These are phyloP conservation scores for Pueraria montana DNA, from an alignment of 306 rosid genomes.

Conservation along the genomic window DNA sequence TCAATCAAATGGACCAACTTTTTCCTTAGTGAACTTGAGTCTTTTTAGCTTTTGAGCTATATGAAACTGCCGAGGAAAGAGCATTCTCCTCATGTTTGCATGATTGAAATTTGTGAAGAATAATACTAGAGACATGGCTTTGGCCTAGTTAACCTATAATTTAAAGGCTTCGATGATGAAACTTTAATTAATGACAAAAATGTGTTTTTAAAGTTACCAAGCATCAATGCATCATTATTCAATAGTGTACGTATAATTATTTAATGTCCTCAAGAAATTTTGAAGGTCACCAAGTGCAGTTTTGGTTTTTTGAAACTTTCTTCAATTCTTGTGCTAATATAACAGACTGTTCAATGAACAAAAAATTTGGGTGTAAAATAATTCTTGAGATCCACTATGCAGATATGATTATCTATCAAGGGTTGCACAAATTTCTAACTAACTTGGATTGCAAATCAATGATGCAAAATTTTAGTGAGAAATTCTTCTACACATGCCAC, in stretches of 20 bases:
- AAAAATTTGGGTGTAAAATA: not conserved
- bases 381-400: not conserved
- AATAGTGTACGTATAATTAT: not conserved
- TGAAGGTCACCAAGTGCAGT: not conserved
- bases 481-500: not conserved
- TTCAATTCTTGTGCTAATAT: not conserved
- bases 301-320: not conserved
- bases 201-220: not conserved
- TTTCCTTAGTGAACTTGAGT: constrained; percentile 29
- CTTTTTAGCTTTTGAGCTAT: constrained; percentile 51
- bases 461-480: not conserved
- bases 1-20: constrained; percentile 37
- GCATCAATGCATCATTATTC: constrained; percentile 1
- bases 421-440: not conserved
- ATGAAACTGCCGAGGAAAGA: constrained; percentile 34
- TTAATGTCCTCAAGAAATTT: not conserved
- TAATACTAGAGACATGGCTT: not conserved
- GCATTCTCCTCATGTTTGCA: constrained; percentile 62
- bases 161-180: not conserved
- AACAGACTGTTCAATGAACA: constrained; percentile 25
- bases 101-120: constrained; percentile 60
- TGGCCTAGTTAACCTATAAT: constrained; percentile 12
- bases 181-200: not conserved
- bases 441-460: not conserved
- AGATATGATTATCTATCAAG: not conserved